phyloP scores from a whole-genome alignment of 2,329 filamentous ascomycete species.

The Fusarium cicatricum region DNA sequence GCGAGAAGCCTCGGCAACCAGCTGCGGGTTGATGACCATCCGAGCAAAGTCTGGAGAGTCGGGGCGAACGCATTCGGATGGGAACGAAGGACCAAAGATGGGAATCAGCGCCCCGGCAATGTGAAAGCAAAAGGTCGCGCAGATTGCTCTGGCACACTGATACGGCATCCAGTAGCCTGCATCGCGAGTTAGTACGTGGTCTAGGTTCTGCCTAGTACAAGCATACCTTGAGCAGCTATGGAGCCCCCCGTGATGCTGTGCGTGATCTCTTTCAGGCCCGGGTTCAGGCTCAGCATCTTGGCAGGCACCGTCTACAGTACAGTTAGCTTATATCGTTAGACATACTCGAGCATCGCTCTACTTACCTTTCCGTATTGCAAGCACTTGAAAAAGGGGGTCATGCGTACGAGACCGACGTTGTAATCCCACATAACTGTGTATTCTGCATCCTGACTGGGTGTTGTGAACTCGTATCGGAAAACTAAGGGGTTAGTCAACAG shows the following conservation, averaged over 20 bases:
- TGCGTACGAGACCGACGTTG: conserved; percentile 90
- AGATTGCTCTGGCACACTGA: conserved; percentile 83
- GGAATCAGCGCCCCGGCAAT: conserved; percentile 90
- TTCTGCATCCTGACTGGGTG: conserved; percentile 70
- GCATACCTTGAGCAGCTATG: conserved; percentile 83
- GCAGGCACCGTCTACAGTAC: conserved; percentile 80
- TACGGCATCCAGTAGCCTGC: conserved; percentile 97
- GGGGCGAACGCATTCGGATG: conserved; percentile 72
- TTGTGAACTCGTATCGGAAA: conserved; percentile 73
- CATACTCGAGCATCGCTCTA: conserved; percentile 6
- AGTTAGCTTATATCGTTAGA: conserved; percentile 19
- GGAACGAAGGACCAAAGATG: conserved; percentile 86
- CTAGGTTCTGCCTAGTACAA: background rate
- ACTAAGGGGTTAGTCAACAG: conserved; percentile 29
- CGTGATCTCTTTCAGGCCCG: conserved; percentile 85
- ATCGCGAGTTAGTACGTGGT: conserved; percentile 15
- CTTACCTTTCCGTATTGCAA: conserved; percentile 84
- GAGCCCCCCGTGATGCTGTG: conserved; percentile 95
- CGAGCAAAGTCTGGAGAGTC: conserved; percentile 69
- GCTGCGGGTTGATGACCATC: conserved; percentile 69
- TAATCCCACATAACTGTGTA: conserved; percentile 97
- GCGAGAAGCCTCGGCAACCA: conserved; percentile 61
- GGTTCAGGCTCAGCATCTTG: conserved; percentile 81
- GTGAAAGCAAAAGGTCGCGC: conserved; percentile 85
- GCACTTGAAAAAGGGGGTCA: conserved; percentile 95